Conservation (phyloP, 176 grass and related monocot species). For the Microstegium vimineum region DNA sequence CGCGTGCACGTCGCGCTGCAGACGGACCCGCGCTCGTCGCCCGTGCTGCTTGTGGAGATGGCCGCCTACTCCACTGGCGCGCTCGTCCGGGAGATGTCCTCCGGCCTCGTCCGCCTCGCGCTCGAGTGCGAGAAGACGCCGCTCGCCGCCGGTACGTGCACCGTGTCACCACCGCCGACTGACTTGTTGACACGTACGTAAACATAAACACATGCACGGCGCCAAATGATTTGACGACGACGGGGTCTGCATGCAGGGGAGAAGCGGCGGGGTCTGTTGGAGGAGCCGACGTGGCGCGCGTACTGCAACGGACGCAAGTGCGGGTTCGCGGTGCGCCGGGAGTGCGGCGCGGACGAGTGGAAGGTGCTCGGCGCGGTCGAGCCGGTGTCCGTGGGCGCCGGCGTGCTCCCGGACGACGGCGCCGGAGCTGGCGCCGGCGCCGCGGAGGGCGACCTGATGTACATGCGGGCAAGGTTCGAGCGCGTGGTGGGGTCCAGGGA, state of each 20-base stretch:
- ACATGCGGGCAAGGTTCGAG: constrained; percentile 90
- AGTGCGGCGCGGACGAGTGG: constrained; percentile 77
- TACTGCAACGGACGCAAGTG: constrained; percentile 96
- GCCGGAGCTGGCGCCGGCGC: neutral
- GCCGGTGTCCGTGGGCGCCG: constrained; percentile 71
- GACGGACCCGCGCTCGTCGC: constrained; percentile 60
- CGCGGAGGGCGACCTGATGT: constrained; percentile 74
- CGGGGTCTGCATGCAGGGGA: no score
- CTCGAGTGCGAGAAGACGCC: constrained; percentile 66
- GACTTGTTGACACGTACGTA: no score
- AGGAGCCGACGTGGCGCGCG: constrained; percentile 79
- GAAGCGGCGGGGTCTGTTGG: constrained; percentile 43
- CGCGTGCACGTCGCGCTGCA: constrained; percentile 83
- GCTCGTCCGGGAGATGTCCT: constrained; percentile 95
- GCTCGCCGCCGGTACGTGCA: constrained; percentile 34
- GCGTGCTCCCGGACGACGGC: constrained; percentile 62
- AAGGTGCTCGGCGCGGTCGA: constrained; percentile 63
- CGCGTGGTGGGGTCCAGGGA: constrained; percentile 79
- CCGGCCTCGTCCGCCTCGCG: constrained; percentile 83
- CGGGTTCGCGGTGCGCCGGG: constrained; percentile 66
- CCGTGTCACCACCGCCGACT: neutral
- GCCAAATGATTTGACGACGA: no score
- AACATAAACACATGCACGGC: neutral
- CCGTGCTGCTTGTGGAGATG: constrained; percentile 80
- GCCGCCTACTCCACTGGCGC: constrained; percentile 69